Evolutionary conservation across 441 rosid genomes (phyloP).

Genomic region (Populus hybrid): DNA sequence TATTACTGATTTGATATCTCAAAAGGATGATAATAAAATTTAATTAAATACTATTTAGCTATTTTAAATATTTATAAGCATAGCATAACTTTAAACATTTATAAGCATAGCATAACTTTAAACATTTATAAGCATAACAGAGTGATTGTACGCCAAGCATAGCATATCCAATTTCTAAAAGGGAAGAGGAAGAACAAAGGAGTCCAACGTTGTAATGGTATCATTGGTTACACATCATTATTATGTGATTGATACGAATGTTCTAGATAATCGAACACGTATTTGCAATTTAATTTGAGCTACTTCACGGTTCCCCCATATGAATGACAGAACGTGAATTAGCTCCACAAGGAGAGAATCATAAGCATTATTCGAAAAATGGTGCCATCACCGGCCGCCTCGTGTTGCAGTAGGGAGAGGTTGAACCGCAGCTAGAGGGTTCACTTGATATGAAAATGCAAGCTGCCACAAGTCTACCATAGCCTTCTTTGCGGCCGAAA

Average conservation of each 20-base stretch:
- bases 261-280: neutral
- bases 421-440: constrained; percentile 86
- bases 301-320: neutral
- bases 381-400: constrained; percentile 28
- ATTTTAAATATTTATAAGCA: too few relatives aligned
- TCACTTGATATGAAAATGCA: constrained; percentile 86
- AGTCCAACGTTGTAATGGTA: neutral
- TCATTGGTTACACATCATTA: neutral
- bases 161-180: too few relatives aligned
- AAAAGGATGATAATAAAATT: too few relatives aligned
- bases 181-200: neutral
- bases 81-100: too few relatives aligned
- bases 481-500: constrained; percentile 45
- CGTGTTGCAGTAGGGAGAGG: constrained; percentile 52
- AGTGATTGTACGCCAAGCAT: too few relatives aligned
- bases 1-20: too few relatives aligned
- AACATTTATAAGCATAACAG: too few relatives aligned
- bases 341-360: neutral
- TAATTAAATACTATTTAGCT: too few relatives aligned
- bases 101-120: too few relatives aligned
- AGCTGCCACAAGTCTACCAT: constrained; percentile 82
- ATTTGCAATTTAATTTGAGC: neutral
- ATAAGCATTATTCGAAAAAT: neutral
- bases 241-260: neutral
- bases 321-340: neutral